phyloP scores from a whole-genome alignment of 495 filamentous ascomycete genomes.

The Aspergillus cavernicola region DNA sequence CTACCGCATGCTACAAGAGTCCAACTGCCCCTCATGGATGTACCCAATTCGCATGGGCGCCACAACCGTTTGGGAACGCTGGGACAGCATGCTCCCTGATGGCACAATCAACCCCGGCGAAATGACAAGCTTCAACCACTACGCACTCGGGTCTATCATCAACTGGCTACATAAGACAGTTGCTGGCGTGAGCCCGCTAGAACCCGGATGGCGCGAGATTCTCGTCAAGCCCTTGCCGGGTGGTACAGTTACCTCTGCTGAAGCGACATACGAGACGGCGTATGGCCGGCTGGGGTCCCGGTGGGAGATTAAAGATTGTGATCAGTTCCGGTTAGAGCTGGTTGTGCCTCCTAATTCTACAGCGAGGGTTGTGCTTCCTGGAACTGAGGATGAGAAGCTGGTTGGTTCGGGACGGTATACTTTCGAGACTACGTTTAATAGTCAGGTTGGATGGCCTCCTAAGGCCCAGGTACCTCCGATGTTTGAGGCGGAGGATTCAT shows the following conservation, averaged over 20 bases:
- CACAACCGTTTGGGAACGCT: slow-evolving; percentile 56
- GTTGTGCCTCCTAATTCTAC: slow-evolving; percentile 29
- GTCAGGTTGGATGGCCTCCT: neutral
- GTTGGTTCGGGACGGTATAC: neutral
- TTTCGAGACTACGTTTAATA: neutral
- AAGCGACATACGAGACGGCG: slow-evolving; percentile 23
- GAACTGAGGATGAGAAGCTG: slow-evolving; percentile 3
- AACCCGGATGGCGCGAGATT: slow-evolving; percentile 27
- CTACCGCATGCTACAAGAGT: slow-evolving; percentile 41
- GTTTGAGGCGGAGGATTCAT: neutral
- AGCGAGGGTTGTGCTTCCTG: slow-evolving; percentile 22
- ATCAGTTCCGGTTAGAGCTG: slow-evolving; percentile 19
- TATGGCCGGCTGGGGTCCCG: slow-evolving; percentile 26
- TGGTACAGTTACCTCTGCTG: slow-evolving; percentile 19
- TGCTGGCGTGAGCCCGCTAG: slow-evolving; percentile 20
- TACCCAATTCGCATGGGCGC: slow-evolving; percentile 51
- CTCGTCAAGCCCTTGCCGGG: slow-evolving; percentile 26
- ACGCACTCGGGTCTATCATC: slow-evolving; percentile 42
- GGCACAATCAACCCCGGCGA: slow-evolving; percentile 48
- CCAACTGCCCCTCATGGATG: slow-evolving; percentile 45
- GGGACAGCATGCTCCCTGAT: slow-evolving; percentile 52
- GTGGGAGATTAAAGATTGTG: slow-evolving; percentile 17
- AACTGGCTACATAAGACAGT: slow-evolving; percentile 31
- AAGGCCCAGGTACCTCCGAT: neutral
- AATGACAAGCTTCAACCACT: slow-evolving; percentile 57